Conservation (phyloP, 169 alveolate species). For the Plasmodium inui region DNA sequence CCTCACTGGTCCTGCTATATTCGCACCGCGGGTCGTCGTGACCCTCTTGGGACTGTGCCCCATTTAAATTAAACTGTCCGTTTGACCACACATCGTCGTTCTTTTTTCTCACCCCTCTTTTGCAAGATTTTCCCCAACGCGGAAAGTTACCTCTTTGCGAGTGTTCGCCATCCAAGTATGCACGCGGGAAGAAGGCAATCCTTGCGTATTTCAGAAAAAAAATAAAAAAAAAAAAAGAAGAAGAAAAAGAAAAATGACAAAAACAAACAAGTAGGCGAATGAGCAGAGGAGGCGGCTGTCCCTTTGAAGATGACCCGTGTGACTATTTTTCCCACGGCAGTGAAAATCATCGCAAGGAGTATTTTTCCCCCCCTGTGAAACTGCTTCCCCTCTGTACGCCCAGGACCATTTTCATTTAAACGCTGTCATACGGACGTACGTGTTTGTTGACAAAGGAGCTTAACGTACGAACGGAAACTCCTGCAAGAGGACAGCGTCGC, state of each 20-base stretch:
- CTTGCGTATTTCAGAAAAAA: neutral
- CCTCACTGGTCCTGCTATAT: neutral
- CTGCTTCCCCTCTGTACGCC: neutral
- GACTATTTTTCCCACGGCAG: neutral
- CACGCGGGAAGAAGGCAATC: neutral
- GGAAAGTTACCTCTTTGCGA: neutral
- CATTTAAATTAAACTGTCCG: neutral
- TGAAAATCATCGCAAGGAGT: neutral
- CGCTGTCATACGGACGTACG: neutral
- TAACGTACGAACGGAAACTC: neutral
- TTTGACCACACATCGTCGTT: neutral
- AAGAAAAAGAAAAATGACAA: neutral
- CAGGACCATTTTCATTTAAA: neutral
- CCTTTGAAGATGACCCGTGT: neutral
- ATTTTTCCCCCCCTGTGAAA: neutral
- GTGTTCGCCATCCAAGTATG: neutral
- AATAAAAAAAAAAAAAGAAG: too few species aligned
- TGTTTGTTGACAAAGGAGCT: too few species aligned
- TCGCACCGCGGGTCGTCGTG: neutral
- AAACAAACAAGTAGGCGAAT: neutral
- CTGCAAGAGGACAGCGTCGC: neutral
- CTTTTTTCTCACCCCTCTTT: neutral
- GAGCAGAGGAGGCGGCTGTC: neutral
- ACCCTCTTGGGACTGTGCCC: neutral
- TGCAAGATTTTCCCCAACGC: neutral